Evolutionary conservation across 2,329 filamentous ascomycete species (phyloP), one percentile per base, ranked within the genome.

Genomic region (Xylariaceae sp.): DNA sequence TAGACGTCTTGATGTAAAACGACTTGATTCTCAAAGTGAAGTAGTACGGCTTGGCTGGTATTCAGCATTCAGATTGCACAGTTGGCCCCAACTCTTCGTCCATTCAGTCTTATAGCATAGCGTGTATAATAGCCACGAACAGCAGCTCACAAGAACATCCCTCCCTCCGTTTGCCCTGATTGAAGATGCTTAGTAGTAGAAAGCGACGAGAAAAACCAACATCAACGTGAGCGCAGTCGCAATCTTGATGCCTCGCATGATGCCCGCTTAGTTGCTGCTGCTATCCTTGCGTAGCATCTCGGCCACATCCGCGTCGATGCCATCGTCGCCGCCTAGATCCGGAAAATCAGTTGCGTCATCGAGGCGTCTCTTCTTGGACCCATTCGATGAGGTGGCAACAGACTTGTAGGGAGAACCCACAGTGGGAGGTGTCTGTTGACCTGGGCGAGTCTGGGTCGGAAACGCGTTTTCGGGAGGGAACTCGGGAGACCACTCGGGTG

Each of bases 351-450:
- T 74, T 1, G 65, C 68, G n/a, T 74, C 68, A 34, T 81, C 79
- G 5, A 84, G 66, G 45, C 80, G 76, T 29, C 80, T 74, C 66
- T 84, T 83, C 62, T 82, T 82, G 5, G 78, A 72, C 4, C 79
- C 80, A 54, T 80, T 81, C 26, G 72, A 69, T 7, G 75, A 71
- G 29, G 80, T 70, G 1, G 78, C 70, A 2, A 81, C 65, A 2
- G 78, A 74, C 53, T 79, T 78, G 51, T 77, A 78, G 10, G 76
- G 71, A 1, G 74, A 70, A 1, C 73, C 71, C 21, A 73, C 58
- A 47, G 68, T 67, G 10, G 72, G 72, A 5, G 74, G 65, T 56
- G 73, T 70, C 49, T 76, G 75, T 16, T 73, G 71, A 16, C 66
- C 69, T 1, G 70, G 65, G 1, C 70, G 64, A 2, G 56, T 55